Base-by-base conservation (phyloP, 202 grass and related monocot genomes). In the Cymbopogon flexuosus region DNA sequence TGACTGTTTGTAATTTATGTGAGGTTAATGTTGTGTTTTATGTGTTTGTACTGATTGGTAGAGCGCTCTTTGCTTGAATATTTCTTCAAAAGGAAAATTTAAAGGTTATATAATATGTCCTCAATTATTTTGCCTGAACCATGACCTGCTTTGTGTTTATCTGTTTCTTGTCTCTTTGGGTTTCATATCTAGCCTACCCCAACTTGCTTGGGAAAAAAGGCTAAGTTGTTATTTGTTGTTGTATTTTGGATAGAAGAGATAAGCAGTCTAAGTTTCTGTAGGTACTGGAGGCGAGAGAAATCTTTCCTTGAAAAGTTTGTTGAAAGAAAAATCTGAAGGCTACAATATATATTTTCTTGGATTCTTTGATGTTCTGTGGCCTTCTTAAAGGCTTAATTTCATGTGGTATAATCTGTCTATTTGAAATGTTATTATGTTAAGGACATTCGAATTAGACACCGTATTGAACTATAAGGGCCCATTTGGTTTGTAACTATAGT, bases 61-160 rank as follows among this genome's bases (percentile, higher is more conserved):
- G 39, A 41, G 18, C 1, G 8, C 19, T 70, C 37, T 42, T 78
- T 79, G 5, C 6, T 62, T 62, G 39, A 43, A 73, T 34, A 51
- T 33, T 51, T 54, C 10, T 11, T 10, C 16, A 47, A 29, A 73
- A 52, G 29, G 12, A 34, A 78, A 83, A 62, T 15, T 10, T 83
- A 41, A 89, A 80, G 71, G 42, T 71, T 42, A 36, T 82, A 45
- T 68, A 46, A 41, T 56, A 5, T 83, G 13, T 36, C 31, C 18
- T 75, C 29, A 29, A 12, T 19, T 75, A 15, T 81, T 29, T 69
- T 61, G 37, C n/a, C n/a, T n/a, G n/a, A n/a, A n/a, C n/a, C n/a
- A n/a, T n/a, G n/a, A n/a, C n/a, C n/a, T n/a, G n/a, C n/a, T n/a
- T n/a, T n/a, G n/a, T n/a, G n/a, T n/a, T n/a, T n/a, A n/a, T n/a